phyloP scores from a whole-genome alignment of 164 flowering plant species.

The Aristolochia fimbriata region DNA sequence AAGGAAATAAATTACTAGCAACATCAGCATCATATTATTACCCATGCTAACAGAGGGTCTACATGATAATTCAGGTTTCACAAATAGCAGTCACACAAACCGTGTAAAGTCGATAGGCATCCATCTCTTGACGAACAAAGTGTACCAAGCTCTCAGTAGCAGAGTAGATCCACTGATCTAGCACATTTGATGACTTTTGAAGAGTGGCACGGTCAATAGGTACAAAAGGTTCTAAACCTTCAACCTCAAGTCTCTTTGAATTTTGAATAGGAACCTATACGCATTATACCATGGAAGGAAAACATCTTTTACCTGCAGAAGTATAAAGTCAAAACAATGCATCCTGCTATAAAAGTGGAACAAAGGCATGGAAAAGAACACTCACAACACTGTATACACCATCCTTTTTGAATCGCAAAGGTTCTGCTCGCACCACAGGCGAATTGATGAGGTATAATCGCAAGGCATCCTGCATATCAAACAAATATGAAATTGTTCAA shows the following conservation, averaged over 20 bases:
- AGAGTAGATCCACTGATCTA: constrained; percentile 98
- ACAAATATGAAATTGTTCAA: too few species aligned
- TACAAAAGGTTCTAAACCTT: constrained; percentile 57
- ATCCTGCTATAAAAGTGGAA: neutral
- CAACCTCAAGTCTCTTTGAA: constrained; percentile 83
- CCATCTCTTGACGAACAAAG: constrained; percentile 93
- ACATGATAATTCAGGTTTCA: too few species aligned
- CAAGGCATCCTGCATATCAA: constrained; percentile 61
- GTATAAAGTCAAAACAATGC: neutral
- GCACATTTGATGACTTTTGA: constrained; percentile 74
- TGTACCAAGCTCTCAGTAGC: constrained; percentile 90
- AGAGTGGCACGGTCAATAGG: constrained; percentile 48
- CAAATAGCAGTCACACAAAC: neutral
- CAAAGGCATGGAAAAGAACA: constrained; percentile 4
- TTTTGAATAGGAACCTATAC: constrained; percentile 94
- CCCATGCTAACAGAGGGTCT: too few species aligned
- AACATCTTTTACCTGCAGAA: constrained; percentile 81
- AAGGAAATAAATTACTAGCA: constrained; percentile 3
- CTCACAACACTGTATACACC: constrained; percentile 94
- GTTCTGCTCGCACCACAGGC: constrained; percentile 98
- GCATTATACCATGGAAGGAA: constrained; percentile 99
- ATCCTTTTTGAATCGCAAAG: constrained; percentile 78
- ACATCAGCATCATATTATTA: neutral
- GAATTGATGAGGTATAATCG: constrained; percentile 89
- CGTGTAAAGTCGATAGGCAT: constrained; percentile 86